phyloP scores from a whole-genome alignment of 257 asterid genomes.

The Solanum lycopersicoides region DNA sequence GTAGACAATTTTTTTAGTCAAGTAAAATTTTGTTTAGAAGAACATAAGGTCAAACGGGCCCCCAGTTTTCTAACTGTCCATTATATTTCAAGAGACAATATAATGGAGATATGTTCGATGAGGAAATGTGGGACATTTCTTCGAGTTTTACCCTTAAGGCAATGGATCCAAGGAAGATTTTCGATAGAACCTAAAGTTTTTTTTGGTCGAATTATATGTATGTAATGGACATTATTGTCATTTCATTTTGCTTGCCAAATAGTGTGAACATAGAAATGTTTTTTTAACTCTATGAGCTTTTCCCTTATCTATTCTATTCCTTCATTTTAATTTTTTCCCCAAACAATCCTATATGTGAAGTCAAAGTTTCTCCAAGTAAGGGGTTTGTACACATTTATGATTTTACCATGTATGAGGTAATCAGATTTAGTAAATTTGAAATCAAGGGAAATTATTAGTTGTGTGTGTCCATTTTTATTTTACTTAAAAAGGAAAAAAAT shows the following conservation, averaged over 20 bases:
- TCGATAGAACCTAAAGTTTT: too few relatives aligned
- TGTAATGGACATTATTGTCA: not conserved
- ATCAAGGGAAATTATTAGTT: not conserved
- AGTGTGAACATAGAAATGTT: not conserved
- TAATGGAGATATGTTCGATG: not conserved
- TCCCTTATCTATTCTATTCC: not conserved
- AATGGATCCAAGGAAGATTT: not conserved
- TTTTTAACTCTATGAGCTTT: not conserved
- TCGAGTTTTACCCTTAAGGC: not conserved
- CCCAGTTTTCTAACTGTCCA: too few relatives aligned
- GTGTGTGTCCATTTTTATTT: not conserved
- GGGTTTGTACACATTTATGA: not conserved
- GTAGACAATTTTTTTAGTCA: not conserved
- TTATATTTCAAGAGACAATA: too few relatives aligned
- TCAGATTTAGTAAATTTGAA: not conserved
- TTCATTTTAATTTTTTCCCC: not conserved
- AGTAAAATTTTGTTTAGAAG: not conserved
- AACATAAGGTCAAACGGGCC: not conserved
- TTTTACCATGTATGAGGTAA: not conserved
- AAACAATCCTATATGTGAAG: not conserved
- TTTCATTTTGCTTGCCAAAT: not conserved
- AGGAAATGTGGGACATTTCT: not conserved
- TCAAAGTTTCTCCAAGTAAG: not conserved
- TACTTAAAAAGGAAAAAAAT: not conserved
- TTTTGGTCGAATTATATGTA: not conserved